Conservation (phyloP, 1,139 yeast genomes). For the Lodderomyces pseudojiufengensis region DNA sequence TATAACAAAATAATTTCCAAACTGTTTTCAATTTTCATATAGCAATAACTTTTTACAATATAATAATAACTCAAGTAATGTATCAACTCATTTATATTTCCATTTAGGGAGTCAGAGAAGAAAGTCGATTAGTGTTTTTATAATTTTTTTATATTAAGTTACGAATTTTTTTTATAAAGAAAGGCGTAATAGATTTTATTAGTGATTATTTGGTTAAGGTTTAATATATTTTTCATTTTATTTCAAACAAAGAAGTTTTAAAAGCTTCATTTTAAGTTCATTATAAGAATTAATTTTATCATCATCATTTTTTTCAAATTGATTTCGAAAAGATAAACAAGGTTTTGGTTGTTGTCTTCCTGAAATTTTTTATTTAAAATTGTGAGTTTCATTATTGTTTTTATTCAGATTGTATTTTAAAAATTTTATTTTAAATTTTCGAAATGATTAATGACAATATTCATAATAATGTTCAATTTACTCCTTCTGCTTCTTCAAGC, state of each 20-base stretch:
- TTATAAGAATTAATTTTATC: no score
- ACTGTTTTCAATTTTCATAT: conserved; percentile 1
- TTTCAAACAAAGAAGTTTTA: no score
- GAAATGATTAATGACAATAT: conserved; percentile 15
- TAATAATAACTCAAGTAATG: not conserved
- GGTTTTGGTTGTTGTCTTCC: not conserved
- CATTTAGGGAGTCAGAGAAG: no score
- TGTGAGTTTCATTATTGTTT: conserved; percentile 9
- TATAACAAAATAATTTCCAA: no score
- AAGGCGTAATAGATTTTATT: no score
- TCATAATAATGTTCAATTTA: conserved; percentile 11
- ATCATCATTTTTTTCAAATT: no score
- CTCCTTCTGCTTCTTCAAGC: conserved; percentile 9
- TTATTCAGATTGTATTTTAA: conserved; percentile 13
- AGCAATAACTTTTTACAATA: not conserved
- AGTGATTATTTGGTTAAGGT: no score
- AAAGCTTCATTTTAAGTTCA: no score
- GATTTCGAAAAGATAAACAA: no score
- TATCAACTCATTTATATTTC: not conserved
- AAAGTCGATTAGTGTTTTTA: not conserved
- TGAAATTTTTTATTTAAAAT: not conserved
- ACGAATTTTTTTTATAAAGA: no score
- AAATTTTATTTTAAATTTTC: conserved; percentile 5
- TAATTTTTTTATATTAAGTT: conserved; percentile 1
- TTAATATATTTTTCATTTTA: no score